Evolutionary conservation across 164 flowering plant genomes (phyloP).

Genomic region (Liquidambar formosana): DNA sequence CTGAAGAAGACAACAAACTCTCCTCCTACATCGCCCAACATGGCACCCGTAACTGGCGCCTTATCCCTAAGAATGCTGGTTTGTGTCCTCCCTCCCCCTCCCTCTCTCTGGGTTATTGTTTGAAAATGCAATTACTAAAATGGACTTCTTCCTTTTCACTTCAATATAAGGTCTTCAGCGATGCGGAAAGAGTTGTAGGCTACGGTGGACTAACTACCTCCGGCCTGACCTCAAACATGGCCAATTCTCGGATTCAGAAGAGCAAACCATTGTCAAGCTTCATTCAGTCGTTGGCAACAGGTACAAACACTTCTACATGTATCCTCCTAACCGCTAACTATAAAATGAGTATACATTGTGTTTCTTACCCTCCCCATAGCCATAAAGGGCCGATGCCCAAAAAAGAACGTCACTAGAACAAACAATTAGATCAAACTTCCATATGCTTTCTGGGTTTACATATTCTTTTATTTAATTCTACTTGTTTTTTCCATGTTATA

Average conservation of each 20-base stretch:
- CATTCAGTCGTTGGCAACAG: constrained; percentile 88
- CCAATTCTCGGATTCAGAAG: constrained; percentile 80
- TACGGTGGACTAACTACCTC: constrained; percentile 96
- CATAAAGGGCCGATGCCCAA: too few relatives aligned
- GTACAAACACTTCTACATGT: too few relatives aligned
- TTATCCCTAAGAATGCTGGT: constrained; percentile 98
- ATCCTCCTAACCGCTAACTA: too few relatives aligned
- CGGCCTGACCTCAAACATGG: constrained; percentile 95
- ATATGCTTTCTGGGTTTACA: too few relatives aligned
- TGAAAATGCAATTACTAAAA: not conserved
- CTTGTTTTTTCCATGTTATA: too few relatives aligned
- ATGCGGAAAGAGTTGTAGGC: constrained; percentile 96
- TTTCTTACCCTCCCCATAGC: too few relatives aligned
- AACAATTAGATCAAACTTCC: too few relatives aligned
- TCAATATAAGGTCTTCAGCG: constrained; percentile 73
- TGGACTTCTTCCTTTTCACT: not conserved
- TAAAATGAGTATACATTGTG: too few relatives aligned
- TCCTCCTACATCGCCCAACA: constrained; percentile 92
- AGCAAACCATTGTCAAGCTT: constrained; percentile 79
- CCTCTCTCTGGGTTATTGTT: not conserved
- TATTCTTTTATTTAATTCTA: too few relatives aligned
- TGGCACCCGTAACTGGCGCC: constrained; percentile 98
- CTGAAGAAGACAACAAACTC: constrained; percentile 95
- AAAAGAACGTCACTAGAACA: too few relatives aligned
- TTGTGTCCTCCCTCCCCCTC: not conserved